Conservation (phyloP, 2,329 filamentous ascomycete species). For the Alternaria triticina region DNA sequence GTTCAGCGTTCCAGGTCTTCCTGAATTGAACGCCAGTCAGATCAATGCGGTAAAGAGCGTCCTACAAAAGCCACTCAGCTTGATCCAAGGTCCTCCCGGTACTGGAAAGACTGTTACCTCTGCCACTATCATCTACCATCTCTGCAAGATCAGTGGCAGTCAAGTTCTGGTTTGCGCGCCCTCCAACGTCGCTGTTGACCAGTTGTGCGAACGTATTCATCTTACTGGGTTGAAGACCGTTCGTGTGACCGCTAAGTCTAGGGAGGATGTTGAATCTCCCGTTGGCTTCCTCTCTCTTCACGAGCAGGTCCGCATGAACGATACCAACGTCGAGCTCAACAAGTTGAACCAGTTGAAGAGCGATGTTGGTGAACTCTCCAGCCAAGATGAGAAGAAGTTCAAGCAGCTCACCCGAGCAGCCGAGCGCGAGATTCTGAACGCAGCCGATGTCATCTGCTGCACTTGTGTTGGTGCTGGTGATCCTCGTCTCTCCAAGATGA, state of each 20-base stretch:
- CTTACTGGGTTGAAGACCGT: constrained; percentile 94
- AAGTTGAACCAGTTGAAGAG: constrained; percentile 93
- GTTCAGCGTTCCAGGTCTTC: constrained; percentile 91
- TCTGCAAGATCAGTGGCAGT: constrained; percentile 92
- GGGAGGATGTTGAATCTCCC: constrained; percentile 98
- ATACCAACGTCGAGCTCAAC: constrained; percentile 90
- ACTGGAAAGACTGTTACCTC: constrained; percentile 99
- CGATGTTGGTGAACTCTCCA: constrained; percentile 88
- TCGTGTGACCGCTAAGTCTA: constrained; percentile 96
- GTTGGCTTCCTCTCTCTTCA: constrained; percentile 95
- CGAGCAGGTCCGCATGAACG: constrained; percentile 96
- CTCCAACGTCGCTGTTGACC: constrained; percentile 97
- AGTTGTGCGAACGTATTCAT: constrained; percentile 96
- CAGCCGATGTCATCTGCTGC: constrained; percentile 98
- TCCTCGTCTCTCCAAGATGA: constrained; percentile 93
- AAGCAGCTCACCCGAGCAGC: constrained; percentile 93
- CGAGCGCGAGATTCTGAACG: constrained; percentile 91
- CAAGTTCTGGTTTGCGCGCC: constrained; percentile 96
- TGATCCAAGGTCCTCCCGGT: constrained; percentile 96
- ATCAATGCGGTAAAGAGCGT: constrained; percentile 96
- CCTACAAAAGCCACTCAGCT: constrained; percentile 86
- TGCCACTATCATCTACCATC: constrained; percentile 96
- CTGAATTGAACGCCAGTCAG: constrained; percentile 93
- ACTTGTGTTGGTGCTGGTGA: constrained; percentile 98
- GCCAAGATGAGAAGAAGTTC: constrained; percentile 97